A percentile compares a stretch with the other conserved stretches of the same genome.
phyloP scores from a whole-genome alignment of 2,329 filamentous ascomycete genomes.

The Verticillium klebahnii region DNA sequence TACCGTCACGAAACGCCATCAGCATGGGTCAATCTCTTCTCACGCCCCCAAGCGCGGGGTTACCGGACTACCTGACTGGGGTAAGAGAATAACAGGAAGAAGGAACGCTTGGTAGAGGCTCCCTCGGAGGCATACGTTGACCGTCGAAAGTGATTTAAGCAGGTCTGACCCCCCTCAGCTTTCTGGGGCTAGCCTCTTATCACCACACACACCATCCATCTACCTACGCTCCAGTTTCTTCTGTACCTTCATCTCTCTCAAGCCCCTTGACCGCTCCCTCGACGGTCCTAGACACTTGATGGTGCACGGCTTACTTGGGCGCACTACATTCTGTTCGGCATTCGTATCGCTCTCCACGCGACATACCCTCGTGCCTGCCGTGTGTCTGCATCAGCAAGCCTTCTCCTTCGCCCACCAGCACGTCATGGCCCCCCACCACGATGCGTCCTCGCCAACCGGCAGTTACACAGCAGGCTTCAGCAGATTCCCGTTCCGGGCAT shows the following conservation, averaged over 20 bases:
- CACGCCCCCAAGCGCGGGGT: not conserved
- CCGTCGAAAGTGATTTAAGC: not conserved
- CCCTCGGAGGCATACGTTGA: not conserved
- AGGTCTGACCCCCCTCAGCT: not conserved
- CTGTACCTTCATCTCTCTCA: not conserved
- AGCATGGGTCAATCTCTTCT: not conserved
- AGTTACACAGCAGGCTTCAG: conserved; percentile 39
- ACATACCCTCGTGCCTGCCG: not conserved
- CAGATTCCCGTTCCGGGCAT: conserved; percentile 26
- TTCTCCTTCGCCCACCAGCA: not conserved
- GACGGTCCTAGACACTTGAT: not conserved
- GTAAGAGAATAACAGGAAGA: not conserved
- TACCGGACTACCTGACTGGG: not conserved
- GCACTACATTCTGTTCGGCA: not conserved
- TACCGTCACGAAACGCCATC: not conserved
- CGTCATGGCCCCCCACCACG: conserved; percentile 42
- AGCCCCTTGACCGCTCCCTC: not conserved
- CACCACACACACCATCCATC: not conserved
- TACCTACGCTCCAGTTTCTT: not conserved
- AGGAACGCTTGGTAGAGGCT: not conserved
- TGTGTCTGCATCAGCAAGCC: not conserved
- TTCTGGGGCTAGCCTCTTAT: not conserved
- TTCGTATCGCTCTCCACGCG: not conserved
- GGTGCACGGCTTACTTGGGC: not conserved
- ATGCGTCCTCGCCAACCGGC: conserved; percentile 39